Base-by-base conservation (phyloP, 306 rosid species). In the Glycine latifolia region DNA sequence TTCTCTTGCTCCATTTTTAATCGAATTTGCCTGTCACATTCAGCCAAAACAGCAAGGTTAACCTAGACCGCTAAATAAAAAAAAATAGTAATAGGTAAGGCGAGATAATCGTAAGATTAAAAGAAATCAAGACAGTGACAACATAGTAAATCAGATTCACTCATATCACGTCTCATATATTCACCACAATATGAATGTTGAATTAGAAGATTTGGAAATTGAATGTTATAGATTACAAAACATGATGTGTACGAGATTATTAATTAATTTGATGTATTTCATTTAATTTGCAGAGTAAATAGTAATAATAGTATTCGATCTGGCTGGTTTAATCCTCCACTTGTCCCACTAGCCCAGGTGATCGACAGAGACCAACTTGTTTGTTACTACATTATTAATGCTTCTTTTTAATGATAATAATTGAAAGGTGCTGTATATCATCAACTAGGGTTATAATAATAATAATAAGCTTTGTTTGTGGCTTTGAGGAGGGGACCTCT, bases 21-120 rank as follows among this genome's bases (percentile, higher is more conserved):
- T 86, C 88, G 87, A 77, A 91, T 88, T 76, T 92, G 85, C 79
- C 98, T 94, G 90, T 69, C 89, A 80, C 63, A 35, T 73, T 59
- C 15, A 41, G 6, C 41, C 67, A 35, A 73, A 83, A 82, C 43
- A 48, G 0, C 72, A 39, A 47, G 0, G 55, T 37, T 81, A 59
- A 71, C 58, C 49, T 3, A 20, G 16, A 50, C 67, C 67, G 7
- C 43, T 60, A 43, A 77, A 10, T 61, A 60, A 56, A 35, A 14
- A 59, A 71, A 35, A 39, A 39, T 3, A 39, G 4, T 3, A 39
- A 56, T 39, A 8, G 47, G 7, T 44, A 31, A 35, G 20, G 1
- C 52, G 12, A 12, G 46, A 65, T 49, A 49, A 16, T 50, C 76
- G 35, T 43, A 50, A 65, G 41, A 56, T 79, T 49, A 17, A 49